Base-by-base conservation (phyloP, 192 early-diverging fungal genomes). In the Podila clonocystis region DNA sequence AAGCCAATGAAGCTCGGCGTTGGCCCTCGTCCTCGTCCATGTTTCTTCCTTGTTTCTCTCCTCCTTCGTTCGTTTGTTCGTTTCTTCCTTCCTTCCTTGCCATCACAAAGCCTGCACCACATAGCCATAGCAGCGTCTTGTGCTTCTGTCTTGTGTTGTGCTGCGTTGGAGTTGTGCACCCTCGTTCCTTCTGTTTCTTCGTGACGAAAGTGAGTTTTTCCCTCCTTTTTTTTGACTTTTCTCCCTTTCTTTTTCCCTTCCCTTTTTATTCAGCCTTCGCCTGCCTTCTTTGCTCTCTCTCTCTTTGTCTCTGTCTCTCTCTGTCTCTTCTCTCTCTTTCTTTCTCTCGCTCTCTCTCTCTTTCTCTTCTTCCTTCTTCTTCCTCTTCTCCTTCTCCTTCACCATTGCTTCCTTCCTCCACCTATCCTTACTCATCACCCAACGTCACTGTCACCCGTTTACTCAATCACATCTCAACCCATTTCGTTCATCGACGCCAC, bases 171-270 rank as follows among this genome's bases (percentile, higher is more conserved):
- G 3, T 45, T 45, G 41, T 45, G 24, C 52, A 55, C 52, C 20
- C 24, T 55, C 52, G 24, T 24, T 55, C 52, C 52, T 52, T 52
- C n/a, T n/a, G 19, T 8, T 8, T 20, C 36, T 11, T 68, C 60
- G 38, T 73, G 31, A 64, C 58, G 58, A 70, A 60, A 63, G 45
- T 7, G 62, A 45, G 62, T 72, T 72, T 50, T 63, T 68, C 17
- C 38, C 75, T 62, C 41, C 55, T 22, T 67, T 49, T 49, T 30
- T 61, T 62, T 74, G 58, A 41, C 52, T n/a, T 36, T 58, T n/a
- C 17, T n/a, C 58, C 36, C 19, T 41, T 50, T 45, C 28, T 50
- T 50, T 50, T 31, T 48, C 4, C 24, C 50, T 29, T 64, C 12
- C 24, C 50, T 49, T 64, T 28, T 19, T 60, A 19, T 60, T 28